phyloP scores from a whole-genome alignment of 129 eudicot species.

The Chrysanthemum makinoi region DNA sequence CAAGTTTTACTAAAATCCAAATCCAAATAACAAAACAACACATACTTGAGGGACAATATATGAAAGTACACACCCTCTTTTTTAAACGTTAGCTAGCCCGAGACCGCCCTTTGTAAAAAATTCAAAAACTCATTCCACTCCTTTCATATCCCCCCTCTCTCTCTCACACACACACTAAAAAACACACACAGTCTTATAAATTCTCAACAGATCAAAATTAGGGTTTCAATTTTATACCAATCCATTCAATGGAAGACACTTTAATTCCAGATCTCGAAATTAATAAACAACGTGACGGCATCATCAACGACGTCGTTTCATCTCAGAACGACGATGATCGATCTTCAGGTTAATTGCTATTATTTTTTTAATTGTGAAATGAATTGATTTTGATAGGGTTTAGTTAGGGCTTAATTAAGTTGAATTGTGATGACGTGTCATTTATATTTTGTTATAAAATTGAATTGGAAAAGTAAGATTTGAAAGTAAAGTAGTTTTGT shows the following conservation, averaged over 20 bases:
- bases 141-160: slow-evolving; percentile 1
- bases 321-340: too few relatives aligned
- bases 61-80: neutral
- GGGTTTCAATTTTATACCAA: slow-evolving; percentile 16
- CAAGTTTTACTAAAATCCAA: too few relatives aligned
- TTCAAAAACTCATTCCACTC: slow-evolving; percentile 29
- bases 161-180: slow-evolving; percentile 11
- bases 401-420: too few relatives aligned
- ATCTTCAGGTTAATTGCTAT: too few relatives aligned
- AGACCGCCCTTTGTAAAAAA: slow-evolving; percentile 31
- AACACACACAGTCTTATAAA: slow-evolving; percentile 2
- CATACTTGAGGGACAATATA: slow-evolving; percentile 3
- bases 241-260: slow-evolving; percentile 21
- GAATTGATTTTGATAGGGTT: too few relatives aligned
- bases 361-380: too few relatives aligned
- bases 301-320: neutral
- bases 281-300: neutral
- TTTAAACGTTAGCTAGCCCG: slow-evolving; percentile 7
- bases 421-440: too few relatives aligned
- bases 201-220: slow-evolving; percentile 26
- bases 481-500: too few relatives aligned
- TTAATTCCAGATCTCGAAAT: slow-evolving; percentile 8
- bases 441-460: too few relatives aligned
- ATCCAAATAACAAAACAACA: too few relatives aligned
- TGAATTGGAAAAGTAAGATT: too few relatives aligned